phyloP scores from a whole-genome alignment of 2,329 filamentous ascomycete genomes.

The Fusarium sp. region DNA sequence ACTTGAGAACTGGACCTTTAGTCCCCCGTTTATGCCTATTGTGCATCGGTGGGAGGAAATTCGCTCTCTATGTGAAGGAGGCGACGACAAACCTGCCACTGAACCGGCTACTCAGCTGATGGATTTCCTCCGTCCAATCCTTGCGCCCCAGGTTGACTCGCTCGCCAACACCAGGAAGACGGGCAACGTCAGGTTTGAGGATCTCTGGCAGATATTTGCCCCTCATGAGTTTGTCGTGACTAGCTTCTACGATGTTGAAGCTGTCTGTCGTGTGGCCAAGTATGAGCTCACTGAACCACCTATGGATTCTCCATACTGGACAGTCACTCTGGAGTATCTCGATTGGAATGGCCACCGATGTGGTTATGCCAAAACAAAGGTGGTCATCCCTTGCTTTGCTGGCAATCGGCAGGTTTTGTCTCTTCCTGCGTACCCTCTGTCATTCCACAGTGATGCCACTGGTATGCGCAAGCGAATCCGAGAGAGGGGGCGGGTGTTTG shows the following conservation, averaged over 20 bases:
- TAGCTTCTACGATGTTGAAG: conserved; percentile 50
- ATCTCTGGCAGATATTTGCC: conserved; percentile 53
- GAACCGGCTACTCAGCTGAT: conserved; percentile 33
- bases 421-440: conserved; percentile 48
- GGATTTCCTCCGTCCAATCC: conserved; percentile 47
- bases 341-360: conserved; percentile 51
- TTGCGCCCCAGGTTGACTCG: conserved; percentile 43
- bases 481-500: conserved; percentile 49
- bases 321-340: conserved; percentile 49
- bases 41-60: conserved; percentile 25
- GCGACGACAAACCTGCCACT: neutral
- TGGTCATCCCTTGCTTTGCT: conserved; percentile 43
- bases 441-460: conserved; percentile 37
- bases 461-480: conserved; percentile 42
- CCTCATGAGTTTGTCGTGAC: conserved; percentile 49
- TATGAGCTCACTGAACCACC: conserved; percentile 29
- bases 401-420: conserved; percentile 44
- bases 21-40: conserved; percentile 13
- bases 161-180: conserved; percentile 44
- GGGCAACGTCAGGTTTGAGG: conserved; percentile 46
- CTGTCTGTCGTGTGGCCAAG: conserved; percentile 50
- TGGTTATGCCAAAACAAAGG: conserved; percentile 42
- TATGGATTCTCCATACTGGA: conserved; percentile 23
- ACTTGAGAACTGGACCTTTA: conserved; percentile 22
- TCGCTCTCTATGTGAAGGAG: neutral